A percentile compares a stretch with the other conserved stretches of the same genome.
These are phyloP conservation scores for Mortierella polycephala DNA, from an alignment of 371 early-diverging fungal species.

Conservation along the genomic window DNA sequence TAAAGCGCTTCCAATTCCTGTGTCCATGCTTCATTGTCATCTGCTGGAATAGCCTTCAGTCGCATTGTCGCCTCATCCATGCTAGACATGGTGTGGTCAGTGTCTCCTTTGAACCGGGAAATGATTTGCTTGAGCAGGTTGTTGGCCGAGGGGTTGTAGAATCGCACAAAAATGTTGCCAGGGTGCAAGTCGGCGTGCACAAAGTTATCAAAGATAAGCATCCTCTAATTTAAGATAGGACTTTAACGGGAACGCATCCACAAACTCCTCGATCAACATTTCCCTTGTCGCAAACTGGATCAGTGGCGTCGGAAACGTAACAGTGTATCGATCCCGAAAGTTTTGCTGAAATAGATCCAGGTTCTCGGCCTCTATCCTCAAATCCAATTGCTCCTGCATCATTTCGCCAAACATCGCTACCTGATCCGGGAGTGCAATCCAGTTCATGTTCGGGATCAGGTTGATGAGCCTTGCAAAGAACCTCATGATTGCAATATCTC, in stretches of 20 bases:
- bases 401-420: conserved; percentile 88
- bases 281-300: conserved; percentile 67
- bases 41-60: conserved; percentile 23
- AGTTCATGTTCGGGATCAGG: conserved; percentile 79
- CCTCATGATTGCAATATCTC: conserved; percentile 86
- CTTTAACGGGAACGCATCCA: conserved; percentile 79
- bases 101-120: conserved; percentile 31
- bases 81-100: conserved; percentile 16
- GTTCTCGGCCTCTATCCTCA: conserved; percentile 86
- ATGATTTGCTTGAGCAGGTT: conserved; percentile 64
- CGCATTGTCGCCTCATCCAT: conserved; percentile 40
- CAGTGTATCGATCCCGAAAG: conserved; percentile 66
- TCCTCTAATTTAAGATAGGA: conserved; percentile 80
- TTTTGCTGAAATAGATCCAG: conserved; percentile 75
- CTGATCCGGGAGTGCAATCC: conserved; percentile 90
- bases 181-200: conserved; percentile 96
- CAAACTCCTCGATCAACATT: conserved; percentile 88
- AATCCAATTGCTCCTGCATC: conserved; percentile 93
- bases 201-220: conserved; percentile 93
- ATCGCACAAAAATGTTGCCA: conserved; percentile 92
- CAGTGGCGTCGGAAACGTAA: conserved; percentile 81
- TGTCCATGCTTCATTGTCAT: conserved; percentile 58
- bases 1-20: conserved; percentile 64
- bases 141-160: conserved; percentile 75
- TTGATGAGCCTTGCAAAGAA: conserved; percentile 74